Percentiles rank a stretch among this genome's conserved stretches.
phyloP scores from a whole-genome alignment of 768 basidiomycete species.

The Leccinum ochraceum region DNA sequence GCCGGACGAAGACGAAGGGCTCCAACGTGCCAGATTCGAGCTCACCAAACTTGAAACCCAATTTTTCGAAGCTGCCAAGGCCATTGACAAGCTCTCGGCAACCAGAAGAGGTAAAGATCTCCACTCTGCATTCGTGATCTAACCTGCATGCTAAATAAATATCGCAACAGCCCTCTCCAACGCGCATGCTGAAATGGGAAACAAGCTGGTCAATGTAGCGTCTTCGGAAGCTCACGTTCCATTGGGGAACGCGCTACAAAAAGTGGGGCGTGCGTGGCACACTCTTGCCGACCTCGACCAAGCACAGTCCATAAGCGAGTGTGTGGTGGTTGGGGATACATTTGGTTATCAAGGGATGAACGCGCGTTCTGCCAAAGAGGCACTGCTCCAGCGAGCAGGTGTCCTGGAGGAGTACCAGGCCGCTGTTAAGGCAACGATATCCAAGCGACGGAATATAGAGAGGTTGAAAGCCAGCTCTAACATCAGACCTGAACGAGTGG shows the following conservation, averaged over 20 bases:
- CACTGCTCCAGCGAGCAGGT: slow-evolving; percentile 82
- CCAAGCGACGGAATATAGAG: slow-evolving; percentile 90
- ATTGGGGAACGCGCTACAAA: slow-evolving; percentile 79
- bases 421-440: slow-evolving; percentile 91
- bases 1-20: slow-evolving; percentile 92
- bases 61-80: slow-evolving; percentile 91
- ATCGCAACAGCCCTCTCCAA: slow-evolving; percentile 62
- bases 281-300: slow-evolving; percentile 86
- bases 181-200: slow-evolving; percentile 89
- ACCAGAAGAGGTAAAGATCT: slow-evolving; percentile 65
- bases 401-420: slow-evolving; percentile 94
- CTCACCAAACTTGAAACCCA: slow-evolving; percentile 89
- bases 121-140: neutral
- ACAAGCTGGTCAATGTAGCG: slow-evolving; percentile 85
- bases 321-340: slow-evolving; percentile 93
- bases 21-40: slow-evolving; percentile 88
- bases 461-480: slow-evolving; percentile 82
- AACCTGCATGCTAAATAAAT: neutral
- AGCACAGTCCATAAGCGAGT: slow-evolving; percentile 91
- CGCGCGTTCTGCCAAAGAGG: slow-evolving; percentile 95
- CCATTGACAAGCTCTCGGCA: slow-evolving; percentile 82
- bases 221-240: slow-evolving; percentile 87
- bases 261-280: slow-evolving; percentile 86
- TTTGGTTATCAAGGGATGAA: slow-evolving; percentile 96
- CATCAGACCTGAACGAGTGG: slow-evolving; percentile 83